phyloP scores from a whole-genome alignment of 805 yeast genomes.

The Wickerhamomyces rabaulensis region DNA sequence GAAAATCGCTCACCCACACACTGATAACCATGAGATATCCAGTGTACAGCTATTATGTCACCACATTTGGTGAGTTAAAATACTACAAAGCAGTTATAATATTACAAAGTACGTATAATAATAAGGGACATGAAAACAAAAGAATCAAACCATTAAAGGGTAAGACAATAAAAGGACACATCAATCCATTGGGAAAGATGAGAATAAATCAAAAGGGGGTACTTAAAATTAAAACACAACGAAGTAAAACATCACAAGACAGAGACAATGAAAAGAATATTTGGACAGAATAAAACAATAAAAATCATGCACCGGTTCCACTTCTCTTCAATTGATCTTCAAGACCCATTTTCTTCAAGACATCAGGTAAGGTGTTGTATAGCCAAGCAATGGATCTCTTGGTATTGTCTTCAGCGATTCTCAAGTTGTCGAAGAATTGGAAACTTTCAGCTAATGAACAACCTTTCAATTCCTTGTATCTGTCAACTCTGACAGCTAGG shows the following conservation, averaged over 20 bases:
- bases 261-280: neutral
- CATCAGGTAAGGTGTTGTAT: conserved; percentile 29
- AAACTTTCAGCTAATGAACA: conserved; percentile 25
- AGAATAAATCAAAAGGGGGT: neutral
- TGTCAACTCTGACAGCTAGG: conserved; percentile 29
- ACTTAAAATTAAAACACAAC: neutral
- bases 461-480: conserved; percentile 25
- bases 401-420: conserved; percentile 25
- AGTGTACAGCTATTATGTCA: too few species aligned
- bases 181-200: too few species aligned
- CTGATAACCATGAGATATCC: too few species aligned
- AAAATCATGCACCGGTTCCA: conserved; percentile 5
- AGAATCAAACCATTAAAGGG: neutral
- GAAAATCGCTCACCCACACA: too few species aligned
- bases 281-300: conserved; percentile 25
- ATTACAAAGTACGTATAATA: too few species aligned
- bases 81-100: too few species aligned
- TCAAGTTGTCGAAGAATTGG: conserved; percentile 26
- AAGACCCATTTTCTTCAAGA: conserved; percentile 23
- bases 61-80: too few species aligned
- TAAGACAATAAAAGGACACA: neutral
- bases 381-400: conserved; percentile 32
- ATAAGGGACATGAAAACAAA: too few species aligned
- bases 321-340: conserved; percentile 24
- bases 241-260: neutral